Percentiles rank a stretch among this genome's conserved stretches.
These are phyloP conservation scores for Sungouiozyma ichnusensis DNA, from an alignment of 805 yeast genomes.

Conservation along the genomic window DNA sequence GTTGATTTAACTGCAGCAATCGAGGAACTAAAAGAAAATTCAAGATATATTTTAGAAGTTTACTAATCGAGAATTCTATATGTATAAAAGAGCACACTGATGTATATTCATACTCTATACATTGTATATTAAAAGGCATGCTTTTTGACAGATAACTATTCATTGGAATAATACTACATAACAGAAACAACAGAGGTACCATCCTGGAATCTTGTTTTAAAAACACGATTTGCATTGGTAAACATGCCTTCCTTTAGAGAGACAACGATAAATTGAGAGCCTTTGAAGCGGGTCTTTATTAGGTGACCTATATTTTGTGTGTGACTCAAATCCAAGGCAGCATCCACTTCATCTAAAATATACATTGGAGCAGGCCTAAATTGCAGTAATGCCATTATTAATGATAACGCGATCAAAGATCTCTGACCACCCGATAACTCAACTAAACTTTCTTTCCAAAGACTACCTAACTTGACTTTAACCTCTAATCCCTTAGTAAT, in stretches of 20 bases:
- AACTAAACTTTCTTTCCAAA: constrained; percentile 92
- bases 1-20: constrained; percentile 70
- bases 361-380: constrained; percentile 99
- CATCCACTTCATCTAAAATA: constrained; percentile 95
- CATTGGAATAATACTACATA: constrained; percentile 30
- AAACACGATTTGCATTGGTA: constrained; percentile 90
- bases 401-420: constrained; percentile 83
- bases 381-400: constrained; percentile 83
- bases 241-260: constrained; percentile 97
- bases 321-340: constrained; percentile 92
- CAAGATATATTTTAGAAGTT: constrained; percentile 88
- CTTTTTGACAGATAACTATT: too few relatives aligned
- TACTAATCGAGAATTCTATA: constrained; percentile 36
- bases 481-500: constrained; percentile 87
- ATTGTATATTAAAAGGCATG: too few relatives aligned
- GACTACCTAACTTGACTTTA: constrained; percentile 76
- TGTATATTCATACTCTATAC: too few relatives aligned
- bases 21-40: constrained; percentile 87
- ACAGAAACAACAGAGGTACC: constrained; percentile 88
- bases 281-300: constrained; percentile 89
- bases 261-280: constrained; percentile 93
- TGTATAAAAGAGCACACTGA: too few relatives aligned
- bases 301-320: constrained; percentile 96
- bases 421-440: constrained; percentile 97
- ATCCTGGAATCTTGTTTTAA: constrained; percentile 88